phyloP scores from a whole-genome alignment of 257 asterid genomes.

The Oldenlandia corymbosa region DNA sequence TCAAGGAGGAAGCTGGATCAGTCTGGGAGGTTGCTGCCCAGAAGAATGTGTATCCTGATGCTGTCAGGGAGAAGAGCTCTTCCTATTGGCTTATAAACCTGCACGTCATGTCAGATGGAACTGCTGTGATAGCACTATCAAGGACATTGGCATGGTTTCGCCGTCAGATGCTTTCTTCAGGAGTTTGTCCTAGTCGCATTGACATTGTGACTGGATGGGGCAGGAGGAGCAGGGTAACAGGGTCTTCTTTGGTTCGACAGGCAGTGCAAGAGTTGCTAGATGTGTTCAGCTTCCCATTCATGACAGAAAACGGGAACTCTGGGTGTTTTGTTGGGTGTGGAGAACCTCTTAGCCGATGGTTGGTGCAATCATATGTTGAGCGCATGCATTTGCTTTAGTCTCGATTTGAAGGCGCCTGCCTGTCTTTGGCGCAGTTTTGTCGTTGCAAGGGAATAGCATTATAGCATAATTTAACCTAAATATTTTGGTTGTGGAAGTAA shows the following conservation, averaged over 20 bases:
- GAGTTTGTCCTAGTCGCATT: slow-evolving; percentile 60
- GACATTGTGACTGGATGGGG: slow-evolving; percentile 99
- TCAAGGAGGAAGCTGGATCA: slow-evolving; percentile 92
- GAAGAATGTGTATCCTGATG: slow-evolving; percentile 87
- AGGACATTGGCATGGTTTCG: slow-evolving; percentile 89
- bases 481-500: neutral
- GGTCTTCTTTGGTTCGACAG: slow-evolving; percentile 76
- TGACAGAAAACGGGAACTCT: slow-evolving; percentile 60
- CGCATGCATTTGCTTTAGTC: slow-evolving; percentile 88
- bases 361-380: slow-evolving; percentile 74
- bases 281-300: slow-evolving; percentile 64
- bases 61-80: slow-evolving; percentile 64
- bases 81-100: slow-evolving; percentile 89
- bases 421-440: slow-evolving; percentile 20
- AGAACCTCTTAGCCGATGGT: slow-evolving; percentile 74
- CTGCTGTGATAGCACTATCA: slow-evolving; percentile 88
- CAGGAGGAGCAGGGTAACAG: slow-evolving; percentile 82
- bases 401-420: slow-evolving; percentile 9
- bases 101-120: slow-evolving; percentile 94
- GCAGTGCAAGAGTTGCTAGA: slow-evolving; percentile 68
- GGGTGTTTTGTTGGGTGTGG: slow-evolving; percentile 97
- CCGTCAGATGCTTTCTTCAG: slow-evolving; percentile 59
- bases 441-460: slow-evolving; percentile 14
- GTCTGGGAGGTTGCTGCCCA: slow-evolving; percentile 92
- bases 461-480: slow-evolving; percentile 11